A percentile compares a stretch with the other conserved stretches of the same genome.
phyloP scores from a whole-genome alignment of 352 stramenopile species.

The Phytophthora quininea region DNA sequence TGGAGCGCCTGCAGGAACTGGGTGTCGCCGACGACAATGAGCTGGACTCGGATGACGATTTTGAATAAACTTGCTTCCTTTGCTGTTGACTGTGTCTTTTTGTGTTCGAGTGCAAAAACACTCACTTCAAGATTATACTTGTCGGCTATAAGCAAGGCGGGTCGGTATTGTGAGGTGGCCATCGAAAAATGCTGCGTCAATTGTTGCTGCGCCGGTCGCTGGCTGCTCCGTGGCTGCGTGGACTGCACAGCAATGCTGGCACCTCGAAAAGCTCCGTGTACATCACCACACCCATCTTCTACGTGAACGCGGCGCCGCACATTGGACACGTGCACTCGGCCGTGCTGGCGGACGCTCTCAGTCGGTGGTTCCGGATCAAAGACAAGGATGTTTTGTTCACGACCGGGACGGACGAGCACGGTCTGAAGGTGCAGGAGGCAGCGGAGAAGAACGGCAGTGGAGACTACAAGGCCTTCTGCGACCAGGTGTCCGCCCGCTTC shows the following conservation, averaged over 20 bases:
- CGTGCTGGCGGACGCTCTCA: slow-evolving; percentile 89
- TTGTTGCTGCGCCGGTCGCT: background rate
- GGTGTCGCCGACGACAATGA: too few species aligned
- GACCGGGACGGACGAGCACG: slow-evolving; percentile 99
- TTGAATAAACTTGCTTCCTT: too few species aligned
- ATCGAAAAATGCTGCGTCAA: background rate
- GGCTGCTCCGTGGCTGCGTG: background rate
- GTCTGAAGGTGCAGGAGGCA: slow-evolving; percentile 95
- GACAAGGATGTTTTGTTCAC: slow-evolving; percentile 89
- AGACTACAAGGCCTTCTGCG: slow-evolving; percentile 90
- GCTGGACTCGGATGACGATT: too few species aligned
- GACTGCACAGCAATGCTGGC: background rate
- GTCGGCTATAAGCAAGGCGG: too few species aligned
- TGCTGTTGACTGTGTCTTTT: too few species aligned
- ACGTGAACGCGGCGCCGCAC: slow-evolving; percentile 99
- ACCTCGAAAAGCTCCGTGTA: slow-evolving; percentile 19
- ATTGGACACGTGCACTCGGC: slow-evolving; percentile 99
- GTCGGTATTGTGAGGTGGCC: background rate
- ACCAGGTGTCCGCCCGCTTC: slow-evolving; percentile 93
- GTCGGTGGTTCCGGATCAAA: slow-evolving; percentile 77
- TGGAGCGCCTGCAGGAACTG: too few species aligned
- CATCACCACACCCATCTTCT: slow-evolving; percentile 99
- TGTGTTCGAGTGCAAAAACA: too few species aligned
- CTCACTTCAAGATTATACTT: too few species aligned
- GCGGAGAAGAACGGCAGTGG: slow-evolving; percentile 87